Evolutionary conservation across 208 protist genomes (phyloP), one percentile per base, ranked within the genome.

Genomic region (Plasmodiophora brassicae): DNA sequence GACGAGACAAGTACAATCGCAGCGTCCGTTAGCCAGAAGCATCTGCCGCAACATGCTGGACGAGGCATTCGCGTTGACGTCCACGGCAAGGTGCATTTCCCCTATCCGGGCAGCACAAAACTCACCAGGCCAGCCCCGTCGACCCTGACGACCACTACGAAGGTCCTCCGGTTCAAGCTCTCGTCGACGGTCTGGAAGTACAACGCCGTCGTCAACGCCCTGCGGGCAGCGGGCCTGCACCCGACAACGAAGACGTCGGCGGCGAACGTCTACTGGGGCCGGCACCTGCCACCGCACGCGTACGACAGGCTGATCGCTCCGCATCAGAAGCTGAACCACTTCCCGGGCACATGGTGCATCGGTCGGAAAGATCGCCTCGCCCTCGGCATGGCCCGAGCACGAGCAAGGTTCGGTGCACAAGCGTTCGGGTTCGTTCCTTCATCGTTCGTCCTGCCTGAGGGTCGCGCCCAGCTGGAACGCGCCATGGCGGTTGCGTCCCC

Each of bases 311-410:
- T 78, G 65, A 78, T 78, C 5, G 14, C 32, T 32, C n/a, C 65
- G 65, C 41, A 5, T 8, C 87, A 89, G 41, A 89, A 89, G 32
- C 54, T 89, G 46, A 89, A 89, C 39, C 87, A 89, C 44, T 89
- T 41, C 1, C 72, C 87, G n/a, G 87, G 87, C 43, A 85, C 87
- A 5, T 89, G 83, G 39, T 85, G 83, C n/a, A 89, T 89, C 46
- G 87, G 87, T 0, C 87, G 87, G n/a, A 89, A 89, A 57, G 87
- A 89, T 57, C 46, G 85, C 38, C 38, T 89, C 5, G 85, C 83
- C 28, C 32, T 45, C 0, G 39, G 44, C 22, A 89, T 89, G 87
- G 8, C 0, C 0, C 72, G 85, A 38, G 46, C 85, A 0, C 32
- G 1, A 46, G 39, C 32, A 54, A 1, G 60, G 1, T 25, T 46